Base-by-base conservation (phyloP, 139 green algal species). In the Chlorella sorokiniana region DNA sequence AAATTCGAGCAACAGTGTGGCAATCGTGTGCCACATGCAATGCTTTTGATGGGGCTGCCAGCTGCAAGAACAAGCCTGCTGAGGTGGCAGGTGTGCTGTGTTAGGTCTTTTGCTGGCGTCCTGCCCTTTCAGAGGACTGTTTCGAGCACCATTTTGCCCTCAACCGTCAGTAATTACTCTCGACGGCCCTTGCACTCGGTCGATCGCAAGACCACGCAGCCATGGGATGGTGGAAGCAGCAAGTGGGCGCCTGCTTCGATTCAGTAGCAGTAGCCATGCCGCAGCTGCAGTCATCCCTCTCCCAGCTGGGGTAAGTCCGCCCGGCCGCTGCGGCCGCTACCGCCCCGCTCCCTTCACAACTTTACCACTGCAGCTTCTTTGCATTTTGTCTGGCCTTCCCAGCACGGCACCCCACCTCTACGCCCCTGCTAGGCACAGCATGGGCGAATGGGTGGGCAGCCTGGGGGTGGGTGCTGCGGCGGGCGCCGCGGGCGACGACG, bases 221-320 rank as follows among this genome's bases (percentile, higher is more conserved):
- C 5, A 76, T 76, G 69, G 69, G 41, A 41, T 72, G 35, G 11
- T 76, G 69, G 69, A 35, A 37, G 69, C 42, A 76, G 27, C 31
- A 33, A 20, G 25, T 76, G 42, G 38, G 38, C 27, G 42, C 69
- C 6, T 76, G 69, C 42, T 56, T 48, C 27, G 27, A 76, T 27
- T 59, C 38, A 9, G 69, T 76, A 42, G 69, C 69, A 10, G 22
- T 76, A 18, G 16, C 27, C 27, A 25, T 76, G 29, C 69, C 69
- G 4, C 40, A 76, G 29, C 2, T 76, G 25, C 69, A 76, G n/a
- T 29, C 45, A 27, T 61, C 41, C 27, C 69, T 77, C n/a, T 35
- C 8, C 31, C 70, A 77, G 16, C 45, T 77, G n/a, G 70, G 70
- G 70, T 77, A n/a, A 73, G 40, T 40, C 40, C 27, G 40, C 68